phyloP scores from a whole-genome alignment of 805 yeast species.

The Teunomyces gatunensis region DNA sequence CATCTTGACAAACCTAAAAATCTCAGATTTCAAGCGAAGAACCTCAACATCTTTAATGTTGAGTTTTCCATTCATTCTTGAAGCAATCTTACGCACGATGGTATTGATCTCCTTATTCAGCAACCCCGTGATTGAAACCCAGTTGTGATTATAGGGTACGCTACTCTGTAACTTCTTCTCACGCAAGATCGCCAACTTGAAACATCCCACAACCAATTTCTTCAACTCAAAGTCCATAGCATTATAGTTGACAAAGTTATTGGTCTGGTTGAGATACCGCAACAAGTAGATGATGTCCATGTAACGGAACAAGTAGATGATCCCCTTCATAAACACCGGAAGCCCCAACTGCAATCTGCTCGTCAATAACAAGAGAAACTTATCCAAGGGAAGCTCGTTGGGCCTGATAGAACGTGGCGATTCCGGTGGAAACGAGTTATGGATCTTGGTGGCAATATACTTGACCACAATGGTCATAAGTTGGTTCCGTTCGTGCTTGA shows the following conservation, averaged over 20 bases:
- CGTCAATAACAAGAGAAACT: constrained; percentile 35
- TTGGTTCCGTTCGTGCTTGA: constrained; percentile 32
- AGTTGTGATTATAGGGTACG: constrained; percentile 18
- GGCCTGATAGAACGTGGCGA: constrained; percentile 21
- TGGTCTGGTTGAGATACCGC: constrained; percentile 44
- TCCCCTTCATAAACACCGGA: constrained; percentile 38
- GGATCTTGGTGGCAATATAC: constrained; percentile 42
- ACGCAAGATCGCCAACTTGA: constrained; percentile 35
- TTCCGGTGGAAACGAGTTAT: constrained; percentile 43
- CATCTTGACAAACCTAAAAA: constrained; percentile 42
- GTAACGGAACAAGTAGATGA: constrained; percentile 43
- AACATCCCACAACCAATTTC: constrained; percentile 42
- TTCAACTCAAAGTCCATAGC: constrained; percentile 43
- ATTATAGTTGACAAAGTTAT: constrained; percentile 41
- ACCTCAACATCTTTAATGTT: constrained; percentile 37
- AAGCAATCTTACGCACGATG: constrained; percentile 34
- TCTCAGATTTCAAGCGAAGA: constrained; percentile 35
- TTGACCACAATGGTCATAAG: constrained; percentile 43
- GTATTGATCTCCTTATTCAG: constrained; percentile 32
- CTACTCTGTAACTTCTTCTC: constrained; percentile 17
- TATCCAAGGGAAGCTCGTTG: constrained; percentile 38
- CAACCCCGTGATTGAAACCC: constrained; percentile 38
- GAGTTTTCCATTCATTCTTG: constrained; percentile 41
- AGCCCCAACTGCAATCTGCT: constrained; percentile 36
- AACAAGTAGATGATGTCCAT: constrained; percentile 46